phyloP scores from a whole-genome alignment of 75 land plant species.

The Sequoia sempervirens region DNA sequence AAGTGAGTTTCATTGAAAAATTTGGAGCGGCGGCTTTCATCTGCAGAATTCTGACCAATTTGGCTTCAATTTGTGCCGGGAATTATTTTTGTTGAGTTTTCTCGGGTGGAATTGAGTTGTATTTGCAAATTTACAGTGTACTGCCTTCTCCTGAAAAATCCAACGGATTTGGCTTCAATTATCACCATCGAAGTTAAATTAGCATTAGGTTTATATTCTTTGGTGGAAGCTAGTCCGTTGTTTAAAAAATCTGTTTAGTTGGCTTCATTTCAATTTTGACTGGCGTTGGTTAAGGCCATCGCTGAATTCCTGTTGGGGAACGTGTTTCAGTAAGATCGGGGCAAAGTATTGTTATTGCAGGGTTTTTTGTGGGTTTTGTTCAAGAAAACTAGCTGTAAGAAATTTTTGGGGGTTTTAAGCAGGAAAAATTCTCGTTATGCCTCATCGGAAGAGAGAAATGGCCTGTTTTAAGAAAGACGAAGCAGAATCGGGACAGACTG shows the following conservation, averaged over 20 bases:
- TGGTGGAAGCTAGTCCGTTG: not conserved
- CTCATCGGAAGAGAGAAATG: not conserved
- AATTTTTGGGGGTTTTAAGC: not conserved
- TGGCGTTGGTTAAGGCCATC: not conserved
- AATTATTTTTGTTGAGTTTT: not conserved
- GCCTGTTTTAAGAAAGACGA: constrained; percentile 6
- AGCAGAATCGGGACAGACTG: not conserved
- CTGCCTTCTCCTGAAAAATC: not conserved
- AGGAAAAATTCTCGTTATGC: not conserved
- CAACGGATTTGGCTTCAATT: not conserved
- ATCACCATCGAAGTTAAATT: not conserved
- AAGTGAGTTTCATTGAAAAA: not conserved
- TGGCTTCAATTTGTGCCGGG: not conserved
- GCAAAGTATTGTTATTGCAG: not conserved
- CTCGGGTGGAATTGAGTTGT: not conserved
- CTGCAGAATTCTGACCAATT: not conserved
- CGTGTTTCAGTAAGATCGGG: not conserved
- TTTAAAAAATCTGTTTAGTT: not conserved
- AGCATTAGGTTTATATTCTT: not conserved
- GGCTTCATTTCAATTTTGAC: not conserved
- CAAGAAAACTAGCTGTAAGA: not conserved
- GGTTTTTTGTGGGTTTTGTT: not conserved
- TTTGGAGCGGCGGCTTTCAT: not conserved
- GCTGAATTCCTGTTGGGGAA: not conserved
- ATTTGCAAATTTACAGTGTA: not conserved